Evolutionary conservation across 2,329 filamentous ascomycete genomes (phyloP), one percentile per base, ranked within the genome.

Genomic region (Apiospora malaysiana): DNA sequence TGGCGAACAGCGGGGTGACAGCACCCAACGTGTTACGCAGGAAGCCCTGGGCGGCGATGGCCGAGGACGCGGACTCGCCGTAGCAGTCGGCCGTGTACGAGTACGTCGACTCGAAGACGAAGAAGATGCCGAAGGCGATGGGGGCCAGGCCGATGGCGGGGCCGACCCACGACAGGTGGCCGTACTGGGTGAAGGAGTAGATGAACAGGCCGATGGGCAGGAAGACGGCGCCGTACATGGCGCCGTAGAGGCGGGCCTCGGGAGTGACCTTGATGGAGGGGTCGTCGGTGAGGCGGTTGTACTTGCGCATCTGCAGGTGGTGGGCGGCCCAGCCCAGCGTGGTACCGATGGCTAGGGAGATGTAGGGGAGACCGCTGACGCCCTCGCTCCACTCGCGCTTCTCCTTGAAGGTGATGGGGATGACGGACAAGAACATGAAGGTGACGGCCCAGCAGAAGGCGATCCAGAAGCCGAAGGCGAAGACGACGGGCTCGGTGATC

Each of bases 121-220:
- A 88, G 82, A 84, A 87, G 76, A 88, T 87, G 6, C 86, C 86
- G 70, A 87, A 82, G 3, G 84, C 81, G 68, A 87, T 87, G 10
- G 84, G 83, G 0, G 82, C 85, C 2, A 88, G 82, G 18, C 83
- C 84, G 68, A 87, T 83, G 43, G 82, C 78, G 0, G 85, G 85
- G 0, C 83, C 85, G 68, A 86, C 83, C 86, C 86, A 88, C 68
- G 76, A 79, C 1, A 87, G 76, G 69, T 82, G 80, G 5, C 78
- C 81, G 76, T 87, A 87, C 75, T 87, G 85, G 0, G 85, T 87
- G 80, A 87, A 87, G 49, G 80, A 83, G 81, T 87, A 88, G 76
- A 88, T 85, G 80, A 86, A 86, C 1, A 86, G 81, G 21, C 85
- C 85, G 63, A 86, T 76, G 18, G 85, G 85, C 16, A 86, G 79